Conservation (phyloP, 306 rosid species). For the Arachis stenosperma region DNA sequence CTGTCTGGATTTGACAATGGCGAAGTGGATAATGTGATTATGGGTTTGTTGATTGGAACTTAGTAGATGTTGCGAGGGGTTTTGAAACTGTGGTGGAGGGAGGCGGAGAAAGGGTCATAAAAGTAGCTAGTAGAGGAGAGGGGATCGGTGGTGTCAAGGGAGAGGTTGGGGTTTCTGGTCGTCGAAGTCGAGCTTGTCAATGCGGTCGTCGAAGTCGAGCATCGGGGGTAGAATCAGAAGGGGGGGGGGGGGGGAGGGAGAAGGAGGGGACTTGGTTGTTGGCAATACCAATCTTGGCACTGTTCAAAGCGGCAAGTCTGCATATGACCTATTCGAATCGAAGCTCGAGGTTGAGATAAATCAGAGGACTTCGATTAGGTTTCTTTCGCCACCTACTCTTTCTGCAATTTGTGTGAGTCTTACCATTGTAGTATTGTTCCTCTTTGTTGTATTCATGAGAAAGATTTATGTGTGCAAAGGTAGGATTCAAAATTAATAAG, state of each 20-base stretch:
- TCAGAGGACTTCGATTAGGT: no score
- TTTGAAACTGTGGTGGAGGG: slow-evolving; percentile 60
- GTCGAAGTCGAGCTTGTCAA: slow-evolving; percentile 44
- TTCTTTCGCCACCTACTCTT: no score
- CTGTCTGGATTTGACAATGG: slow-evolving; percentile 31
- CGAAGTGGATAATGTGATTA: slow-evolving; percentile 16
- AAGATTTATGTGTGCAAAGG: no score
- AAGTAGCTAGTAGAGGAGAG: slow-evolving; percentile 48
- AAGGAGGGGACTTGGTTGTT: slow-evolving; percentile 17
- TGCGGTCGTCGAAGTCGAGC: no score
- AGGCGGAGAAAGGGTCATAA: slow-evolving; percentile 72
- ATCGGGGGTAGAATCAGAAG: slow-evolving; percentile 34
- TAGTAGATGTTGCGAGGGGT: slow-evolving; percentile 42
- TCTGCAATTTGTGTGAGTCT: no score
- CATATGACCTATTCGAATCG: no score
- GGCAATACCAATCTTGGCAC: no score
- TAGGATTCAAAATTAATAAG: no score
- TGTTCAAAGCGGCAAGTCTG: no score
- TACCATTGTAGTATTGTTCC: no score
- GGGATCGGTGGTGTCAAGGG: not conserved
- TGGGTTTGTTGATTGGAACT: not conserved
- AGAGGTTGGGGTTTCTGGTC: slow-evolving; percentile 34
- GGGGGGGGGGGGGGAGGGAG: slow-evolving; percentile 38
- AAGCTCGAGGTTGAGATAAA: no score
- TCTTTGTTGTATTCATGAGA: no score